Base-by-base conservation (phyloP, 2,329 filamentous ascomycete species). In the Ascochyta pisi region DNA sequence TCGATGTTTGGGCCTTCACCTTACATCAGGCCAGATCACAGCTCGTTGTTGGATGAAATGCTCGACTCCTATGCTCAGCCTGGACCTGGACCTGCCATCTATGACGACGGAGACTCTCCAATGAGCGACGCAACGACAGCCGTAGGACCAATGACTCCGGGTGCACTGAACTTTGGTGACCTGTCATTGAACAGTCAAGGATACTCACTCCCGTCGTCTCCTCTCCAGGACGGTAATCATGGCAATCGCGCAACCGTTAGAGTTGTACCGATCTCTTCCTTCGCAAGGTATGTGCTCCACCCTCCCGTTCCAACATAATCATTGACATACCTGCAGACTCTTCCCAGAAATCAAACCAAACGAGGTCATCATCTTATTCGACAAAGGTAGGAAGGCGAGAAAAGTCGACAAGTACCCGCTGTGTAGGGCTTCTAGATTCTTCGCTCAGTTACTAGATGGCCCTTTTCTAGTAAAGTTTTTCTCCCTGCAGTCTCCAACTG, bases 331-430 rank as follows among this genome's bases (percentile, higher is more conserved):
- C 8, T 13, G 9, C 42, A 67, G 64, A 9, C 23, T 6, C 10
- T 62, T 62, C 19, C 33, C 58, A 13, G 23, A 41, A 6, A 50
- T 66, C 24, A 38, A 39, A 12, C 54, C 43, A 8, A 54, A 59
- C 19, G 65, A 67, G 6, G 34, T 67, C 4, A 45, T 63, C 38
- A 29, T 69, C 6, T 16, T 54, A 22, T 69, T 64, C 54, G 54
- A 62, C 39, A 60, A 52, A 46, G 60, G 63, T 22, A 61, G 50
- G n/a, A 43, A 63, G 8, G 26, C 48, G 22, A 43, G 55, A 33
- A 69, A 62, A 26, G 41, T 57, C 8, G 45, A 66, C 50, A 65
- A 57, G 19, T 54, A 63, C 35, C 44, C 55, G 4, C 39, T 69
- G 3, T 61, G 59, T 50, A 48, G 24, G 33, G 54, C 54, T 8